Percentiles rank a stretch among this genome's conserved stretches.
Conservation (phyloP, 495 filamentous ascomycete species). For the Aspergillus steynii region DNA sequence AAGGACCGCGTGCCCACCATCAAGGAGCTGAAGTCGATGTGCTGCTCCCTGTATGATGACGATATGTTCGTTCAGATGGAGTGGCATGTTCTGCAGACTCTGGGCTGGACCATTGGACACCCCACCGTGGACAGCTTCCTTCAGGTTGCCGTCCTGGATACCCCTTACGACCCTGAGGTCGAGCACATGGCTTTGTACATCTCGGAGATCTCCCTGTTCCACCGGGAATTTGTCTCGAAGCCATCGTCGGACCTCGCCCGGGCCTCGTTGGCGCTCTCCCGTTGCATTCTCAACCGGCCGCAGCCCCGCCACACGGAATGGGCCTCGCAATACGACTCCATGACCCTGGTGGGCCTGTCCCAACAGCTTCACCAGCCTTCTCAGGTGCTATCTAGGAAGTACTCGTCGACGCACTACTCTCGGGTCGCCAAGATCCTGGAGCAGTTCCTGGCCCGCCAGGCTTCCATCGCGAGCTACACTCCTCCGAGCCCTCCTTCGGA, state of each 20-base stretch:
- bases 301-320: constrained; percentile 75
- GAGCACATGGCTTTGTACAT: constrained; percentile 95
- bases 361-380: constrained; percentile 88
- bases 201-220: constrained; percentile 90
- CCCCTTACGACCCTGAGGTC: constrained; percentile 72
- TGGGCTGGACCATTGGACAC: constrained; percentile 94
- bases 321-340: constrained; percentile 78
- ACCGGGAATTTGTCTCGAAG: constrained; percentile 91
- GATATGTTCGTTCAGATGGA: constrained; percentile 99
- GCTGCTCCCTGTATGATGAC: constrained; percentile 95
- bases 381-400: constrained; percentile 82
- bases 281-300: constrained; percentile 79
- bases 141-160: constrained; percentile 68
- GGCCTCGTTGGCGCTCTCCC: constrained; percentile 79
- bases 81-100: constrained; percentile 98
- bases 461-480: constrained; percentile 68
- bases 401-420: constrained; percentile 77
- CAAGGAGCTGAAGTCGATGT: constrained; percentile 96
- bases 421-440: constrained; percentile 79
- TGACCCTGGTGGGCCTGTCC: constrained; percentile 76
- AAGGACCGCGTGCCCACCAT: constrained; percentile 97
- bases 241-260: constrained; percentile 88
- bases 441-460: constrained; percentile 82
- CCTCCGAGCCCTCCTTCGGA: constrained; percentile 72
- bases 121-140: constrained; percentile 93